phyloP scores from a whole-genome alignment of 164 flowering plant species.

The Chimonanthus salicifolius region DNA sequence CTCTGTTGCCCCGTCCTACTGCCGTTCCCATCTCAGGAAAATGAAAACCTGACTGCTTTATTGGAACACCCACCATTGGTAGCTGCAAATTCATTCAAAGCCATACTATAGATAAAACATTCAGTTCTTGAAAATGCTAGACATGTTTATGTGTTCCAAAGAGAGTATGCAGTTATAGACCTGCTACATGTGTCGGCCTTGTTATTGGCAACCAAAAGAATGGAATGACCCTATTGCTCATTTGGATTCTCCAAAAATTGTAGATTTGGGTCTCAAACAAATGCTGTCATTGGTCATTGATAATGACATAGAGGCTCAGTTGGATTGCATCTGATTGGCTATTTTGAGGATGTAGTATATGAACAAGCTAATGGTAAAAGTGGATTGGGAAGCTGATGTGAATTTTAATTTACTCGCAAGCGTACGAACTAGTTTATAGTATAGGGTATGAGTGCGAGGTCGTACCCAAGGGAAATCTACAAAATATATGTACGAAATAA shows the following conservation, averaged over 20 bases:
- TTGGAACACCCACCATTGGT: constrained; percentile 53
- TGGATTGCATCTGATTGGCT: constrained; percentile 90
- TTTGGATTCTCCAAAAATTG: constrained; percentile 69
- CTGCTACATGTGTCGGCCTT: constrained; percentile 95
- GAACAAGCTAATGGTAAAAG: constrained; percentile 19
- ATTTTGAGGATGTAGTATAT: constrained; percentile 55
- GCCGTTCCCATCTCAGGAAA: constrained; percentile 25
- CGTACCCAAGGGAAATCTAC: too few relatives aligned
- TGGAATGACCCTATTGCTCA: constrained; percentile 86
- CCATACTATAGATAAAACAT: constrained; percentile 42
- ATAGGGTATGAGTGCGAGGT: too few relatives aligned
- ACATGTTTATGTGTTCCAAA: constrained; percentile 79
- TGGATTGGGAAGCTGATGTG: constrained; percentile 18
- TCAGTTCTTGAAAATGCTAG: constrained; percentile 30
- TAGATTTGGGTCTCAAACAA: constrained; percentile 60
- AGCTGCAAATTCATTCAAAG: constrained; percentile 45
- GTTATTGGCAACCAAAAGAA: constrained; percentile 57
- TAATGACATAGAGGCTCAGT: constrained; percentile 27
- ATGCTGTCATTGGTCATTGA: constrained; percentile 57
- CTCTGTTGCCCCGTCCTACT: too few relatives aligned
- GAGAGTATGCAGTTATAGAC: constrained; percentile 88
- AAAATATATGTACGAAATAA: too few relatives aligned
- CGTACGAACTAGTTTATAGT: too few relatives aligned
- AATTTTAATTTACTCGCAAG: too few relatives aligned
- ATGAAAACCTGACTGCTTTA: constrained; percentile 32